Evolutionary conservation across 2,329 filamentous ascomycete genomes (phyloP), one percentile per base, ranked within the genome.

Genomic region (Didymella lethalis): DNA sequence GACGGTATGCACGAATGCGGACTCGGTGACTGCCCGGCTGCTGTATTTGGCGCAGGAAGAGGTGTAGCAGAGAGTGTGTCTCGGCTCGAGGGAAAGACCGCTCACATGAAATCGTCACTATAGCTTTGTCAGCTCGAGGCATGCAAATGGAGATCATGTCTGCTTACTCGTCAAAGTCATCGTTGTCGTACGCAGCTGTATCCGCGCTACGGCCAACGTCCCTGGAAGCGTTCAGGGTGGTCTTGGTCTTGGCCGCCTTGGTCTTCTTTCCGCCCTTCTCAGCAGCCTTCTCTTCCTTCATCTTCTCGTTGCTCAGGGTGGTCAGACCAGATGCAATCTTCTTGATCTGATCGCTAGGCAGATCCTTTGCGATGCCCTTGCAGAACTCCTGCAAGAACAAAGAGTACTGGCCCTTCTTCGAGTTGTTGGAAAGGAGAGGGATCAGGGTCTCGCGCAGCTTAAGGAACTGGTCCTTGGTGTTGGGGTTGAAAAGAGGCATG

Each of bases 201-300:
- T 98, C 94, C 16, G 88, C 84, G 48, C 80, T 80, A 64, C 70
- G 76, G 70, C 77, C 79, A 71, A 84, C 76, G 80, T 84, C 80
- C 74, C 89, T 81, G 73, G 79, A 81, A 59, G 90, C 88, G 54
- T 91, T 90, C 48, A 98, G 83, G 7, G 87, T 89, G 18, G 91
- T 87, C 88, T 99, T 99, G 38, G 90, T 96, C 88, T 98, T 98
- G 62, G 92, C 90, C 4, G 93, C 93, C 86, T 98, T 98, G 69
- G 84, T 88, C 88, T 98, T 99, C 90, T 98, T 99, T 72, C 90
- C 91, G 54, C 91, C 89, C 84, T 97, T 97, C 66, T 97, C 92
- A 3, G 91, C 87, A 4, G 90, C 88, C 85, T 98, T 97, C 85
- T 99, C 95, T 79, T 97, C 93, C 83, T 93, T 96, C 90, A 98